A percentile compares a stretch with the other conserved stretches of the same genome.
These are phyloP conservation scores for Mortierella alpina DNA, from an alignment of 192 early-diverging fungal species.

Conservation along the genomic window DNA sequence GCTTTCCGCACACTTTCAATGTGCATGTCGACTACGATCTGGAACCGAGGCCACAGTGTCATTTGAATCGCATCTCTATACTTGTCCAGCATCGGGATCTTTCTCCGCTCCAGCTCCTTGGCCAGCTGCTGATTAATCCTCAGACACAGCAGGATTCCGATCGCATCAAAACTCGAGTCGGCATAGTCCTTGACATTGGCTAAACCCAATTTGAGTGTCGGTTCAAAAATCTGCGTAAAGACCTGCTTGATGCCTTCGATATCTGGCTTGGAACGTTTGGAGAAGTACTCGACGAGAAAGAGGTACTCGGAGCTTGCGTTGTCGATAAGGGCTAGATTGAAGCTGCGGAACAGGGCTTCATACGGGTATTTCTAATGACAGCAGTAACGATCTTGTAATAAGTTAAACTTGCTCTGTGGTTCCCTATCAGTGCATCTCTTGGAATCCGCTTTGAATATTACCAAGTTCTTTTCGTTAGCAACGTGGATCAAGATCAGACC, in stretches of 20 bases:
- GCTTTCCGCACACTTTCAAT: conserved; percentile 90
- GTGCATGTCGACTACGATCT: conserved; percentile 87
- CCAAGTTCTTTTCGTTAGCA: conserved; percentile 79
- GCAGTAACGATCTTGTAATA: neutral
- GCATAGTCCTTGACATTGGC: conserved; percentile 74
- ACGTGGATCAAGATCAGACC: conserved; percentile 88
- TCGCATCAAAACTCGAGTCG: conserved; percentile 86
- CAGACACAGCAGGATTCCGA: conserved; percentile 91
- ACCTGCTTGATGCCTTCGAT: conserved; percentile 72
- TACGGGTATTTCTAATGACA: conserved; percentile 78
- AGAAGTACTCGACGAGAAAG: conserved; percentile 93
- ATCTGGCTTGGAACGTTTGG: conserved; percentile 71
- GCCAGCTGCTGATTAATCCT: conserved; percentile 87
- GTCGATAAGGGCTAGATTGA: conserved; percentile 91
- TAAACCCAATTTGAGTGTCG: conserved; percentile 74
- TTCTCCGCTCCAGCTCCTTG: conserved; percentile 82
- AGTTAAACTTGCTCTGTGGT: neutral
- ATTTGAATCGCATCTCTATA: conserved; percentile 94
- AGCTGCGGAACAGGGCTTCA: conserved; percentile 91
- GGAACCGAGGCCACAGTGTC: conserved; percentile 92
- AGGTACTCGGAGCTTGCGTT: conserved; percentile 96
- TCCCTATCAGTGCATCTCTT: neutral
- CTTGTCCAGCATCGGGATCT: conserved; percentile 79
- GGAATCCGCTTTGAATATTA: conserved; percentile 35
- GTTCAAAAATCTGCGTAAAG: conserved; percentile 92